Evolutionary conservation across 2,329 filamentous ascomycete species (phyloP), one percentile per base, ranked within the genome.

Genomic region (Neoarthrinium moseri): DNA sequence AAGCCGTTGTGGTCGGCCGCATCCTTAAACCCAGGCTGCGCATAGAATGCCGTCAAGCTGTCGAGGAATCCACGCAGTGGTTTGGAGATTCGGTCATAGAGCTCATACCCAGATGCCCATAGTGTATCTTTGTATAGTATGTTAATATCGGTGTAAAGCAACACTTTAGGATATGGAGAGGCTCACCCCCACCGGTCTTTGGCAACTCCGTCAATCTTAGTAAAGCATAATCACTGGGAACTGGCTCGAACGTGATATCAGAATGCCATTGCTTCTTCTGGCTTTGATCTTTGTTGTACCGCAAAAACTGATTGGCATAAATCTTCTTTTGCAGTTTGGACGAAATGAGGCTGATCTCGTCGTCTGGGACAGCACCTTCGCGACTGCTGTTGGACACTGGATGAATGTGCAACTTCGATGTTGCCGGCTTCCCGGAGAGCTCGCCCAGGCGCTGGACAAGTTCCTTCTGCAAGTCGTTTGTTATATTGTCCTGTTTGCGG

Each of bases 391-490:
- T 80, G 63, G 65, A 69, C 21, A 84, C 60, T 0, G 81, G 81
- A 53, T 84, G 81, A 35, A 84, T 80, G 56, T 85, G 81, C 8
- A 84, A 65, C 20, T 70, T 70, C 0, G 79, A 82, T 0, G 73
- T 74, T 0, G 63, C 56, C 0, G 81, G 81, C 48, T 81, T 81
- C 46, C 80, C 79, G 0, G 76, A 72, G 0, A 83, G 69, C 57
- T 81, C 66, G 10, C 82, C 82, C 1, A 86, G 73, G 1, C 75
- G 71, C 37, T 84, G 73, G 17, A 82, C 78, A 0, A 89, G 71
- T 44, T 82, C 68, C 65, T 89, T 89, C 56, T 86, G 83, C 2
- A 84, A 72, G 2, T 81, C 78, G 57, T 85, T 77, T 51, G 73
- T 75, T 29, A 87, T 64, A 27, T 71, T 68, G 57, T 84, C 71